Evolutionary conservation across 345 rosid species (phyloP).

Genomic region (Rubroshorea leprosula): DNA sequence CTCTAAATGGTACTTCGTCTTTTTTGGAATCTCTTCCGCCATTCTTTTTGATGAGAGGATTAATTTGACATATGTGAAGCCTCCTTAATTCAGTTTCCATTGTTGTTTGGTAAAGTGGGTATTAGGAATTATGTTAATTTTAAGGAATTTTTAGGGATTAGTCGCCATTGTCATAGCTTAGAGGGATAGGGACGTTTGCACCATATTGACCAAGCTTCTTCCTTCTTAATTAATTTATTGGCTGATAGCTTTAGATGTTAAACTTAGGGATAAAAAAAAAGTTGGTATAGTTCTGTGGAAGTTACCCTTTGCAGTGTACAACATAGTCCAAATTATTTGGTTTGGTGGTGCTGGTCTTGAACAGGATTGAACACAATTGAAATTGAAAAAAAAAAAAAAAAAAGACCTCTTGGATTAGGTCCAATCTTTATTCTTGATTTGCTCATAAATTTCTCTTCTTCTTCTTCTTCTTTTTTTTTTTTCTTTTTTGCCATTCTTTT

Average conservation of each 20-base stretch:
- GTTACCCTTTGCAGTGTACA: background rate
- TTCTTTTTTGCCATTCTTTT: no score
- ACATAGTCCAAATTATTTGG: background rate
- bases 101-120: background rate
- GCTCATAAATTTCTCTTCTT: background rate
- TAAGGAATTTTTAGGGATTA: background rate
- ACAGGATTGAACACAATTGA: background rate
- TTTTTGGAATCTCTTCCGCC: slow-evolving; percentile 1
- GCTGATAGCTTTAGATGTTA: background rate
- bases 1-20: slow-evolving; percentile 63
- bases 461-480: no score
- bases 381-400: no score
- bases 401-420: background rate
- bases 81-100: background rate
- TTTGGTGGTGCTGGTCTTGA: background rate
- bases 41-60: background rate
- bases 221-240: background rate
- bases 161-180: background rate
- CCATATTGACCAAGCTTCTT: background rate
- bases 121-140: background rate
- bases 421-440: background rate
- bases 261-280: no score
- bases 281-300: background rate
- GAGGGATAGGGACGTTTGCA: background rate
- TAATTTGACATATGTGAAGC: background rate